Conservation (phyloP, 139 green algal species). For the Astrephomene gubernaculifera region DNA sequence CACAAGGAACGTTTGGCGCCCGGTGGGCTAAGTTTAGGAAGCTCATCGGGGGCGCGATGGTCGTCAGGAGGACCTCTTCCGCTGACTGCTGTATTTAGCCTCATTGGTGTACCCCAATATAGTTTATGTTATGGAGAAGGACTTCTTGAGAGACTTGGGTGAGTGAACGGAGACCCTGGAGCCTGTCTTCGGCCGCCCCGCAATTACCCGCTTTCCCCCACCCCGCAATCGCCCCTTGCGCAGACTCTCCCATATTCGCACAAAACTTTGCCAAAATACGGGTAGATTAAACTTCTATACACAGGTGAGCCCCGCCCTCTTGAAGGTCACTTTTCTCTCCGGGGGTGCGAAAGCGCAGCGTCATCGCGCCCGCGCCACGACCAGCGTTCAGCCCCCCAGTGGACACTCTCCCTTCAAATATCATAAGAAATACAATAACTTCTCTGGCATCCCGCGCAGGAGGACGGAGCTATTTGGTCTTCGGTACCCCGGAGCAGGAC, state of each 20-base stretch:
- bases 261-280: background rate
- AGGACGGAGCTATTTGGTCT: slow-evolving; percentile 4
- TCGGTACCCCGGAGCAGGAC: background rate
- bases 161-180: no score
- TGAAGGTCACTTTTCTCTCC: background rate
- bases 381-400: background rate
- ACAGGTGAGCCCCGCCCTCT: background rate
- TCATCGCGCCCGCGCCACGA: background rate
- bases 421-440: background rate
- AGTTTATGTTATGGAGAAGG: no score
- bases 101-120: no score
- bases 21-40: no score
- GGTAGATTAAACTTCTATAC: background rate
- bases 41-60: no score
- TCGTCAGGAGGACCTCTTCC: no score
- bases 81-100: no score
- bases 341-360: background rate
- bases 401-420: background rate
- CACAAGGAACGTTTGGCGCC: no score
- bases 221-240: background rate
- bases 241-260: background rate
- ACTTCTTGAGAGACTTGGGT: no score
- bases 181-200: no score
- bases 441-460: background rate
- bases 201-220: no score